Evolutionary conservation across 805 yeast species (phyloP).

Genomic region (Candida orba): DNA sequence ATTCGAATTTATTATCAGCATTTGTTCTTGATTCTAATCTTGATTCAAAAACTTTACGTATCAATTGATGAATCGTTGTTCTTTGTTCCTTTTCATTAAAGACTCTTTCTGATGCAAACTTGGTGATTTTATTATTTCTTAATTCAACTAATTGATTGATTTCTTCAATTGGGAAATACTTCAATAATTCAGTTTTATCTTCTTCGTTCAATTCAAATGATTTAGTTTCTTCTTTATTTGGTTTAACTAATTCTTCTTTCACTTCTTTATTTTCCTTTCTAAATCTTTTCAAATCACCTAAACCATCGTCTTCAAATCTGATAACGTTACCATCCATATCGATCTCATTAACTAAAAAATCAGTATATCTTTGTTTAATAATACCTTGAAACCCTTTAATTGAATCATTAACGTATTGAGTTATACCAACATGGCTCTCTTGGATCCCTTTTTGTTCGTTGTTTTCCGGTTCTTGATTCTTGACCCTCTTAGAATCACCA

Average conservation of each 20-base stretch:
- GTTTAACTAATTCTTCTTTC: conserved; percentile 1
- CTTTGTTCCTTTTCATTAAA: conserved; percentile 68
- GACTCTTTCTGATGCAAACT: conserved; percentile 47
- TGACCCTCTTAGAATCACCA: not conserved
- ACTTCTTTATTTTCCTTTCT: conserved; percentile 20
- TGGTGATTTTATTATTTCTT: conserved; percentile 34
- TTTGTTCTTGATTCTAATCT: conserved; percentile 77
- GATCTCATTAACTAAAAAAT: conserved; percentile 89
- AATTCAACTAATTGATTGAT: conserved; percentile 4
- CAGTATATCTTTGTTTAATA: conserved; percentile 85
- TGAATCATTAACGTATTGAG: conserved; percentile 50
- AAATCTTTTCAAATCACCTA: conserved; percentile 43
- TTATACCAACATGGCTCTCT: conserved; percentile 85
- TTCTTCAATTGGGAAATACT: conserved; percentile 53
- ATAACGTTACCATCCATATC: conserved; percentile 60
- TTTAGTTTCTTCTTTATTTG: conserved; percentile 13
- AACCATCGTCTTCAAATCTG: conserved; percentile 69
- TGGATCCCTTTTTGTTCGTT: conserved; percentile 35
- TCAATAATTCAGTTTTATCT: conserved; percentile 40
- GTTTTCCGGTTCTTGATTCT: not conserved
- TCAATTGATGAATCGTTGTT: conserved; percentile 68
- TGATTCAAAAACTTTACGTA: conserved; percentile 67
- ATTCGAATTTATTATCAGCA: conserved; percentile 52
- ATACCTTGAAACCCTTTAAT: conserved; percentile 66
- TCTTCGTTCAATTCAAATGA: conserved; percentile 39